These are phyloP conservation scores for Dioscorea zingiberensis DNA, from an alignment of 106 monocot species.

Conservation along the genomic window DNA sequence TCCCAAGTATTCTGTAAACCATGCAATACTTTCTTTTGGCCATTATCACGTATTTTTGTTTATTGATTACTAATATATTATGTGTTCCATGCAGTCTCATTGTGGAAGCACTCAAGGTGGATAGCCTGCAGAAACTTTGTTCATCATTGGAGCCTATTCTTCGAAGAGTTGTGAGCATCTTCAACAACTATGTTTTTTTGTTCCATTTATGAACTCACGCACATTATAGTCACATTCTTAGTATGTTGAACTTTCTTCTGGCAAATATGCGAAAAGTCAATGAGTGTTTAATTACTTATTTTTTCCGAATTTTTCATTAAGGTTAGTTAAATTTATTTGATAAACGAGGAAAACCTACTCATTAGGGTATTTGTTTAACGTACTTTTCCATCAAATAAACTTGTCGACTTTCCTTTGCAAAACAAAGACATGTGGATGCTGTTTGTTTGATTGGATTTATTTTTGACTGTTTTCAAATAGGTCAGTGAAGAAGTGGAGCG, in stretches of 20 bases:
- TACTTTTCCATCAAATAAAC: too few relatives aligned
- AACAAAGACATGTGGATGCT: too few relatives aligned
- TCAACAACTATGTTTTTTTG: neutral
- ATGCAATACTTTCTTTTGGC: neutral
- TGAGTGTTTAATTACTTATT: neutral
- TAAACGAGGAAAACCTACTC: too few relatives aligned
- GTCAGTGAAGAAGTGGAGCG: conserved; percentile 81
- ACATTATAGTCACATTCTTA: neutral
- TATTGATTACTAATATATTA: neutral
- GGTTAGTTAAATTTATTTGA: too few relatives aligned
- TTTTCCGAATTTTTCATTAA: neutral
- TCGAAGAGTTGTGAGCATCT: conserved; percentile 39
- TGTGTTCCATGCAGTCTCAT: conserved; percentile 29
- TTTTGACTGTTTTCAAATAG: conserved; percentile 13
- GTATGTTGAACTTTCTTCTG: neutral
- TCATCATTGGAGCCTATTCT: too few relatives aligned
- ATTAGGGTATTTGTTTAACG: too few relatives aligned
- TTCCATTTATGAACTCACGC: neutral
- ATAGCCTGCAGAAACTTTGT: conserved; percentile 41
- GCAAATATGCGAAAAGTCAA: neutral
- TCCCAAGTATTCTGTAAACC: neutral
- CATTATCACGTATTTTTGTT: neutral
- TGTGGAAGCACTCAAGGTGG: conserved; percentile 52
- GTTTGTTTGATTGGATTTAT: neutral
- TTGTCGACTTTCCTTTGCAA: too few relatives aligned